These are phyloP conservation scores for Podospora comata DNA, from an alignment of 495 filamentous ascomycete genomes.

Conservation along the genomic window DNA sequence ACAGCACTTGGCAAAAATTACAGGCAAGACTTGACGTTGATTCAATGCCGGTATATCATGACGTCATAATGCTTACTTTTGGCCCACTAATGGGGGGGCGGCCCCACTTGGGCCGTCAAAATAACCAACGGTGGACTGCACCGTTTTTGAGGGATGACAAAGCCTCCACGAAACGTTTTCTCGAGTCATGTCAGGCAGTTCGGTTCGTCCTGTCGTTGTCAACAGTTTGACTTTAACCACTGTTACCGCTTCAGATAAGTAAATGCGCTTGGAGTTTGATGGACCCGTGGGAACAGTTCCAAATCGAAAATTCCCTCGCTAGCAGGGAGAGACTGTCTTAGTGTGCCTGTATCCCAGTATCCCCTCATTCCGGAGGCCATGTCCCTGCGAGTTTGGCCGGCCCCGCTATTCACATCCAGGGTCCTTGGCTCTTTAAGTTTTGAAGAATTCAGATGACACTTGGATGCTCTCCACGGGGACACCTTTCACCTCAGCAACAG, in stretches of 20 bases:
- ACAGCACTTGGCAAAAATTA: neutral
- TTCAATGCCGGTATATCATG: neutral
- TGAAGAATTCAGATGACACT: constrained; percentile 1
- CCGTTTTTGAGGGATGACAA: neutral
- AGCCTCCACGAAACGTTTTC: neutral
- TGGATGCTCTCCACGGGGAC: neutral
- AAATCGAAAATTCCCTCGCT: neutral
- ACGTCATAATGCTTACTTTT: constrained; percentile 5
- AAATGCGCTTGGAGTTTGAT: neutral
- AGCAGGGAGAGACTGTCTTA: neutral
- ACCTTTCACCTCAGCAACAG: neutral
- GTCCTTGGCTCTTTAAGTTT: neutral
- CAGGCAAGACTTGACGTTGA: neutral
- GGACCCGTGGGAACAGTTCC: neutral
- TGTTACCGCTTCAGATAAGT: neutral
- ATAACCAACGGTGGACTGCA: neutral
- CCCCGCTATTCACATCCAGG: constrained; percentile 1
- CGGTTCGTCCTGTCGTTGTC: neutral
- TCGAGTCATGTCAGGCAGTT: neutral
- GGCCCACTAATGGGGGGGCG: neutral
- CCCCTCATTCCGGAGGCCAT: neutral
- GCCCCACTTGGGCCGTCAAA: neutral
- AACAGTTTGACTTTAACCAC: neutral
- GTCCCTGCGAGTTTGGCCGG: neutral
- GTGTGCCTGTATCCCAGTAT: neutral